Percentiles rank a stretch among this genome's conserved stretches.
phyloP scores from a whole-genome alignment of 1,284 basidiomycete genomes.

The Boletus semigastroideus region DNA sequence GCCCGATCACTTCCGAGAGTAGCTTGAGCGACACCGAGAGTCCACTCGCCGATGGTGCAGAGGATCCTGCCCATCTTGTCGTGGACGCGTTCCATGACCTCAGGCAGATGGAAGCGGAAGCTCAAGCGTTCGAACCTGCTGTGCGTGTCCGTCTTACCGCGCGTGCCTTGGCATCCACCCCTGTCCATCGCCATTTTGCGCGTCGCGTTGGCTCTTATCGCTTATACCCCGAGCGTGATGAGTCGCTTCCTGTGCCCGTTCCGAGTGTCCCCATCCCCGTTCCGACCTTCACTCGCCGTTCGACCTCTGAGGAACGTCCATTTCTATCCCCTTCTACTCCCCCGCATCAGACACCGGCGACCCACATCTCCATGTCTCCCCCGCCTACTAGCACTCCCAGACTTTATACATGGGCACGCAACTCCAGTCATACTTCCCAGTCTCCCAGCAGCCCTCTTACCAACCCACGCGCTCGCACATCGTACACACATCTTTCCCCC shows the following conservation, averaged over 20 bases:
- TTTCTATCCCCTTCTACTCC: conserved; percentile 27
- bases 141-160: conserved; percentile 28
- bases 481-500: conserved; percentile 45
- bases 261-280: conserved; percentile 34
- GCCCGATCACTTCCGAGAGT: conserved; percentile 35
- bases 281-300: conserved; percentile 20
- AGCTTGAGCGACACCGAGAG: conserved; percentile 41
- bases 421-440: conserved; percentile 28
- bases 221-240: conserved; percentile 4
- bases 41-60: conserved; percentile 42
- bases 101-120: conserved; percentile 7
- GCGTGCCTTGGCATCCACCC: conserved; percentile 4
- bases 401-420: conserved; percentile 40
- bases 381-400: conserved; percentile 47
- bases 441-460: conserved; percentile 41
- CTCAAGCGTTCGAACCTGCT: conserved; percentile 16
- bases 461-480: conserved; percentile 49
- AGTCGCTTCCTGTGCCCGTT: conserved; percentile 13
- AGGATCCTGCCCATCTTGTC: conserved; percentile 39
- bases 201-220: conserved; percentile 3
- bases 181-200: conserved; percentile 1
- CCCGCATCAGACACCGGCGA: conserved; percentile 28
- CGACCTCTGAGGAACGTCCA: conserved; percentile 25
- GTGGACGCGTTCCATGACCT: conserved; percentile 34
- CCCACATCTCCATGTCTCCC: conserved; percentile 45